phyloP scores from a whole-genome alignment of 73 alveolate genomes.

The Stentor coeruleus region DNA sequence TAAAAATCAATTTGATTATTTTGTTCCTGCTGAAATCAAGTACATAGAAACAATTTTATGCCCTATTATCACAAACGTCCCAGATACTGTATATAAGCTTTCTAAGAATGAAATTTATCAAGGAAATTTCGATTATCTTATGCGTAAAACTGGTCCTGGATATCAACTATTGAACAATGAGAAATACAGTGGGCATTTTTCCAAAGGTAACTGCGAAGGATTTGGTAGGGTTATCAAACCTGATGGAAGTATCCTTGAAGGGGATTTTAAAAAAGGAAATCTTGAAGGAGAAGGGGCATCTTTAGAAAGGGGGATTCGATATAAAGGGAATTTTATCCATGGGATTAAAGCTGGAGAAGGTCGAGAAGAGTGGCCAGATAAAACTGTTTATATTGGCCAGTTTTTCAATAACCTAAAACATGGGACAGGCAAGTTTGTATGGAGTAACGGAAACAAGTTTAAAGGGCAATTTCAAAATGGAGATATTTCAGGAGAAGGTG shows the following conservation, averaged over 20 bases:
- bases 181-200: not conserved
- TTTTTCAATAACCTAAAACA: not conserved
- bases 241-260: constrained; percentile 7
- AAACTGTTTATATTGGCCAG: constrained; percentile 5
- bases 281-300: constrained; percentile 7
- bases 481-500: constrained; percentile 44
- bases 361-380: not conserved
- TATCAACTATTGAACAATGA: not conserved
- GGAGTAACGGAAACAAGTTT: not conserved
- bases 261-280: constrained; percentile 5
- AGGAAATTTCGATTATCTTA: not conserved
- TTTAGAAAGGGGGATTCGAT: not conserved
- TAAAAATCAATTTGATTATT: too few species aligned
- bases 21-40: not conserved
- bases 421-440: constrained; percentile 2
- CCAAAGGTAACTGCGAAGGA: not conserved
- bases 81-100: not conserved
- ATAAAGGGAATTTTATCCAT: not conserved
- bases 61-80: not conserved
- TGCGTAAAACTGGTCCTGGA: not conserved
- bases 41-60: not conserved
- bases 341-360: constrained; percentile 1
- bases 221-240: not conserved
- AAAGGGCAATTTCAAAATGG: constrained; percentile 34
- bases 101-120: not conserved